Evolutionary conservation across 2,329 filamentous ascomycete species (phyloP).

Genomic region (Penicillium sp.): DNA sequence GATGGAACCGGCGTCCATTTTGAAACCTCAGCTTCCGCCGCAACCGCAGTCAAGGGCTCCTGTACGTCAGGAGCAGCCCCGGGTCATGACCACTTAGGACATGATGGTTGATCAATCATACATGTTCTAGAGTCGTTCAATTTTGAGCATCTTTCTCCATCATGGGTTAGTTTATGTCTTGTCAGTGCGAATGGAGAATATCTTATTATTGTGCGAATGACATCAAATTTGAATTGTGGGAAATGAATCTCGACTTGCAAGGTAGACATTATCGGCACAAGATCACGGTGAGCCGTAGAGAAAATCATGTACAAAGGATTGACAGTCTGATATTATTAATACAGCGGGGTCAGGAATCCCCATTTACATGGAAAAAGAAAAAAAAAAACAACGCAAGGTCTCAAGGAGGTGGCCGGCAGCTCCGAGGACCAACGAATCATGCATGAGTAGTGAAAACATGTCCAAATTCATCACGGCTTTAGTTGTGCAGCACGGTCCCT

Average conservation of each 20-base stretch:
- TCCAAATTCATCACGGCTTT: slow-evolving; percentile 15
- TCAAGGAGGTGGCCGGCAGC: slow-evolving; percentile 34
- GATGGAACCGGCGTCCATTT: not conserved
- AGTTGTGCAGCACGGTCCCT: slow-evolving; percentile 41
- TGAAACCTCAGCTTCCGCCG: not conserved
- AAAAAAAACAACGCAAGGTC: slow-evolving; percentile 17
- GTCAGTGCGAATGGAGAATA: not conserved
- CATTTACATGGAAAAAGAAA: slow-evolving; percentile 19
- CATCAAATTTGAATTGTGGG: not conserved
- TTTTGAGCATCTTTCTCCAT: too few relatives aligned
- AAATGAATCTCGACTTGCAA: not conserved
- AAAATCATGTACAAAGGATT: slow-evolving; percentile 26
- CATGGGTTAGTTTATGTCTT: too few relatives aligned
- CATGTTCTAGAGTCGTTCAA: slow-evolving; percentile 1
- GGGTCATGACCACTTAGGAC: slow-evolving; percentile 15
- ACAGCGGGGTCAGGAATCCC: slow-evolving; percentile 25
- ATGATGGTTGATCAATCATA: slow-evolving; percentile 12
- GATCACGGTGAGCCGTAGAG: slow-evolving; percentile 17
- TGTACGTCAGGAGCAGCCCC: not conserved
- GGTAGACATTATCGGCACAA: slow-evolving; percentile 27
- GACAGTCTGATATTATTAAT: slow-evolving; percentile 34
- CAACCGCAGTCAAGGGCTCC: not conserved
- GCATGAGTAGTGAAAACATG: slow-evolving; percentile 15
- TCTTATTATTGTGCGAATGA: not conserved
- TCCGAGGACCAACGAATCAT: slow-evolving; percentile 20